Evolutionary conservation across 768 basidiomycete species (phyloP), one percentile per base, ranked within the genome.

Genomic region (Agrocybe praecox): DNA sequence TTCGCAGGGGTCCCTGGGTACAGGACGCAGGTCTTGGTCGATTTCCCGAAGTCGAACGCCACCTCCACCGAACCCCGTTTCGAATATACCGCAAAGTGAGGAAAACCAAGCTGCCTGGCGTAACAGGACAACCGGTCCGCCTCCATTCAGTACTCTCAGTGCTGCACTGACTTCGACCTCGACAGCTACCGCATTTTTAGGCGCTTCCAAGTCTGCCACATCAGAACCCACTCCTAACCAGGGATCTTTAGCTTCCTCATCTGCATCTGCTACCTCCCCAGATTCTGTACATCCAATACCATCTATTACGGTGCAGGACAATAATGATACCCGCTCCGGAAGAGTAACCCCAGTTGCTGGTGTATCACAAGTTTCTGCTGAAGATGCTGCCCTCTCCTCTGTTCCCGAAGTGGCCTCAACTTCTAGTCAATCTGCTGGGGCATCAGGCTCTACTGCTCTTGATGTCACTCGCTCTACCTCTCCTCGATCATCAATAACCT

Each of bases 91-190:
- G 18, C 56, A 62, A 48, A 65, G 59, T 46, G 65, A 69, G 46
- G 70, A 72, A 42, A 68, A 68, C 32, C 64, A 70, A 29, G 67
- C 72, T 10, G 59, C 72, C 7, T 71, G 72, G 53, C 71, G 71
- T 66, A 72, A 66, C 56, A 70, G 70, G 26, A 55, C 68, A 12
- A 65, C 75, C 46, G 75, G 72, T 53, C 70, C 78, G 32, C 74
- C 78, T 8, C 74, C 77, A 17, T 80, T 76, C 62, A 76, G 74
- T 60, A 78, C 80, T 11, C 62, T 82, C 32, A 77, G 65, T 53
- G 78, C 81, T 11, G 80, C 78, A 9, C 60, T 80, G 50, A 74
- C 74, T 42, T 71, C 80, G 17, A 72, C 78, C 26, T 78, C 82
- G 9, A 79, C 80, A 10, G 81, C 80, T 8, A 71, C 70, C 49